Conservation (phyloP, 306 rosid genomes). For the Quercus mongolica region DNA sequence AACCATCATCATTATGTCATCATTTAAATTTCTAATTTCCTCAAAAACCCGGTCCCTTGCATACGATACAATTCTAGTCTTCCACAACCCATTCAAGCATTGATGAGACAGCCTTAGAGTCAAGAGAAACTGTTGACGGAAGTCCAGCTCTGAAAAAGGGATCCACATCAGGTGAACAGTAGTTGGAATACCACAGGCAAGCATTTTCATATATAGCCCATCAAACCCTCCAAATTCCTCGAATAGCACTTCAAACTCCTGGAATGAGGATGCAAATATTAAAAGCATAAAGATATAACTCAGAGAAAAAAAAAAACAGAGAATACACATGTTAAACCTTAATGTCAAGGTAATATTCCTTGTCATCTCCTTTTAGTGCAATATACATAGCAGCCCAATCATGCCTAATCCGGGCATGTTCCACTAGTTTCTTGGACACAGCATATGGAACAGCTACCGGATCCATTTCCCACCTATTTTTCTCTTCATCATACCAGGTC, state of each 20-base stretch:
- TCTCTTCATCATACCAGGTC: slow-evolving; percentile 87
- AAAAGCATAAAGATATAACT: slow-evolving; percentile 28
- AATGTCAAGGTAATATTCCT: slow-evolving; percentile 70
- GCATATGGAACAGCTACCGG: slow-evolving; percentile 87
- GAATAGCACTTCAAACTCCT: slow-evolving; percentile 76
- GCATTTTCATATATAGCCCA: slow-evolving; percentile 87
- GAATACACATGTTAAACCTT: slow-evolving; percentile 46
- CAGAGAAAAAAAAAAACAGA: slow-evolving; percentile 24
- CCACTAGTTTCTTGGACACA: slow-evolving; percentile 62
- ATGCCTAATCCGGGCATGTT: slow-evolving; percentile 77
- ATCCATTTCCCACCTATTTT: slow-evolving; percentile 88
- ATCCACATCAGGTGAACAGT: slow-evolving; percentile 86
- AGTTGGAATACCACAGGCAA: slow-evolving; percentile 81
- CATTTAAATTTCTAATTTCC: slow-evolving; percentile 42
- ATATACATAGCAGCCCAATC: slow-evolving; percentile 91
- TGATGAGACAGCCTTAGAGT: slow-evolving; percentile 45
- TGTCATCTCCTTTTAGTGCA: slow-evolving; percentile 77
- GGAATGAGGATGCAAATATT: slow-evolving; percentile 28
- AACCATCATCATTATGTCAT: slow-evolving; percentile 70
- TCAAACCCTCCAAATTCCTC: slow-evolving; percentile 92
- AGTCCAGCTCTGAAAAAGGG: slow-evolving; percentile 75
- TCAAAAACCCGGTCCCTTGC: slow-evolving; percentile 49
- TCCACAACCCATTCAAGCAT: slow-evolving; percentile 59
- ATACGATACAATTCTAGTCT: slow-evolving; percentile 30
- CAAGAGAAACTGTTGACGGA: slow-evolving; percentile 61